These are phyloP conservation scores for Musa troglodytarum DNA, from an alignment of 176 grass and related monocot genomes.

Conservation along the genomic window DNA sequence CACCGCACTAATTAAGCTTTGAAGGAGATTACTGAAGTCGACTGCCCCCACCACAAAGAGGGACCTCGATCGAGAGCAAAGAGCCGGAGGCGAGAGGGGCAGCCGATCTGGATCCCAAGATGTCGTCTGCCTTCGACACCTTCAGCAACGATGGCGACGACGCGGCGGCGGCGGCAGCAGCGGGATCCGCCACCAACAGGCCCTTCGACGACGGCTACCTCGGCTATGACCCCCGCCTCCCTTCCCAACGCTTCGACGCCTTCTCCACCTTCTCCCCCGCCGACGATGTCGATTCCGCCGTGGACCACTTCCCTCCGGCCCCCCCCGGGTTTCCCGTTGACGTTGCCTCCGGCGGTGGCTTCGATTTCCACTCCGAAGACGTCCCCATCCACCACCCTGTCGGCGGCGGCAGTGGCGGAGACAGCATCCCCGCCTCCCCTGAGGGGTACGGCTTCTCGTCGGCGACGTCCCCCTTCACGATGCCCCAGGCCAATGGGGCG, in stretches of 20 bases:
- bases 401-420: background rate
- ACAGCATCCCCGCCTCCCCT: constrained; percentile 2
- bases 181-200: background rate
- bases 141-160: constrained; percentile 13
- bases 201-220: constrained; percentile 16
- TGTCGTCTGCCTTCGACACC: constrained; percentile 10
- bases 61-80: background rate
- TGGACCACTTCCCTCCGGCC: background rate
- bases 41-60: too few relatives aligned
- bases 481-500: constrained; percentile 4
- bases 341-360: background rate
- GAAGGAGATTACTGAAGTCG: too few relatives aligned
- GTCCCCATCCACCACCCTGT: constrained; percentile 1
- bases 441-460: constrained; percentile 10
- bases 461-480: background rate
- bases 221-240: constrained; percentile 14
- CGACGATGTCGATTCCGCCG: background rate
- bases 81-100: background rate
- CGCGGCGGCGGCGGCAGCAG: background rate
- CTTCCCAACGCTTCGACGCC: constrained; percentile 14
- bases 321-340: background rate
- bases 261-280: constrained; percentile 10
- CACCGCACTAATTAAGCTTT: too few relatives aligned
- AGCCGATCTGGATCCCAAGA: background rate
- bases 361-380: constrained; percentile 1